These are phyloP conservation scores for Xylariaceae sp. DNA, from an alignment of 2,329 filamentous ascomycete genomes.

Conservation along the genomic window DNA sequence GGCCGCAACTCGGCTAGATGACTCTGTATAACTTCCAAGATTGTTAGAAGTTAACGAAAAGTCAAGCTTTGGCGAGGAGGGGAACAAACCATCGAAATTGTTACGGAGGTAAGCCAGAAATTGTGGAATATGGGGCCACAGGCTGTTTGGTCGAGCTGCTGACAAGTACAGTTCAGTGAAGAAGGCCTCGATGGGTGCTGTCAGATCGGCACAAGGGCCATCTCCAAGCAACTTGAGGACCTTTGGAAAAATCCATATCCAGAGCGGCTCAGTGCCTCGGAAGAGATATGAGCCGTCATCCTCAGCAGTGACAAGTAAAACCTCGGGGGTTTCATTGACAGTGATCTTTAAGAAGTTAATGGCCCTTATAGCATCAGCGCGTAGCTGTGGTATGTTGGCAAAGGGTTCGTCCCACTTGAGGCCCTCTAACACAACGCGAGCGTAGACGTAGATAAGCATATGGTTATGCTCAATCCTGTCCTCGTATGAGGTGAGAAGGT, in stretches of 20 bases:
- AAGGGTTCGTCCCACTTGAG: conserved; percentile 74
- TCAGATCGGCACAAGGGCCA: conserved; percentile 54
- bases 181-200: conserved; percentile 59
- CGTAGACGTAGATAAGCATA: conserved; percentile 83
- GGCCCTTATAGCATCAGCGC: conserved; percentile 71
- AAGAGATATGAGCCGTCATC: conserved; percentile 53
- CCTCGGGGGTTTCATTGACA: conserved; percentile 74
- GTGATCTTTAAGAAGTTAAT: conserved; percentile 79
- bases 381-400: conserved; percentile 60
- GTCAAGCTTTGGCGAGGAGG: neutral
- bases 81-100: conserved; percentile 53
- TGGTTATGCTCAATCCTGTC: conserved; percentile 80
- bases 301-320: conserved; percentile 60
- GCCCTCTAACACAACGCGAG: conserved; percentile 77
- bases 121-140: conserved; percentile 56
- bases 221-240: conserved; percentile 64
- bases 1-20: conserved; percentile 39
- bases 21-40: conserved; percentile 31
- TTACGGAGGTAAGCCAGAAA: conserved; percentile 58
- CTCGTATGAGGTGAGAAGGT: conserved; percentile 64
- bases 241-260: conserved; percentile 69
- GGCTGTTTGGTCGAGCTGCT: conserved; percentile 49
- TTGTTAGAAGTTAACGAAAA: conserved; percentile 33
- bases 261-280: conserved; percentile 66
- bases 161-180: conserved; percentile 56